These are phyloP conservation scores for Ramaria sp. DNA, from an alignment of 768 basidiomycete genomes.

Conservation along the genomic window DNA sequence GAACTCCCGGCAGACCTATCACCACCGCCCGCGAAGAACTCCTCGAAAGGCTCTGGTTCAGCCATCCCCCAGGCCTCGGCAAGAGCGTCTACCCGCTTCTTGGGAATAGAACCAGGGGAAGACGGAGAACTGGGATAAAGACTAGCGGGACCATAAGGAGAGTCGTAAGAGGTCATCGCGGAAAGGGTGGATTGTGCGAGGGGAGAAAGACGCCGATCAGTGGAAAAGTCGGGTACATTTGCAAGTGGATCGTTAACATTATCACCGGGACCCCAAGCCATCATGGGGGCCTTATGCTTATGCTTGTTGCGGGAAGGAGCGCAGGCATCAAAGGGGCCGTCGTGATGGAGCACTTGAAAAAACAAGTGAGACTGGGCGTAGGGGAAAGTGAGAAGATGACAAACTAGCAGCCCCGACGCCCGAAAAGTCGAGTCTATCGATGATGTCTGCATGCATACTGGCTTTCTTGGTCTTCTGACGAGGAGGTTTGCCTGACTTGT, in stretches of 20 bases:
- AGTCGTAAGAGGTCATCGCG: conserved; percentile 18
- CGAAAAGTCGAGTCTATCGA: conserved; percentile 79
- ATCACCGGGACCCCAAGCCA: conserved; percentile 48
- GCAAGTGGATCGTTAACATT: conserved; percentile 18
- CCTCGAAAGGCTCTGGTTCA: conserved; percentile 85
- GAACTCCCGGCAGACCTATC: conserved; percentile 45
- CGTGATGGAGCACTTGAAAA: conserved; percentile 76
- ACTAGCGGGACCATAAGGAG: conserved; percentile 30
- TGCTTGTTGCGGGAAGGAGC: conserved; percentile 83
- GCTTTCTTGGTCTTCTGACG: conserved; percentile 52
- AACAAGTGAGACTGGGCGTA: conserved; percentile 13
- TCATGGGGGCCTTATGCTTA: conserved; percentile 70
- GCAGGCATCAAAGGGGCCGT: conserved; percentile 87
- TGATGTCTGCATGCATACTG: conserved; percentile 78
- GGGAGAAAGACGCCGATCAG: conserved; percentile 17
- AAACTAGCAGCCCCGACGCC: conserved; percentile 67
- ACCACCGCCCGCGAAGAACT: conserved; percentile 78
- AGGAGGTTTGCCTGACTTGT: conserved; percentile 30
- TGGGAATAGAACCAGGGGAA: conserved; percentile 26
- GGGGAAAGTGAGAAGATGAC: conserved; percentile 21
- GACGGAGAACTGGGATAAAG: not conserved
- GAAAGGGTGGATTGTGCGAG: conserved; percentile 10
- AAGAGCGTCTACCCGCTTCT: conserved; percentile 82
- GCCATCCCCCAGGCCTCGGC: conserved; percentile 92
- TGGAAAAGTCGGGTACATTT: conserved; percentile 30